These are phyloP conservation scores for Haplosporangium sp. DNA, from an alignment of 371 early-diverging fungal species.

Conservation along the genomic window DNA sequence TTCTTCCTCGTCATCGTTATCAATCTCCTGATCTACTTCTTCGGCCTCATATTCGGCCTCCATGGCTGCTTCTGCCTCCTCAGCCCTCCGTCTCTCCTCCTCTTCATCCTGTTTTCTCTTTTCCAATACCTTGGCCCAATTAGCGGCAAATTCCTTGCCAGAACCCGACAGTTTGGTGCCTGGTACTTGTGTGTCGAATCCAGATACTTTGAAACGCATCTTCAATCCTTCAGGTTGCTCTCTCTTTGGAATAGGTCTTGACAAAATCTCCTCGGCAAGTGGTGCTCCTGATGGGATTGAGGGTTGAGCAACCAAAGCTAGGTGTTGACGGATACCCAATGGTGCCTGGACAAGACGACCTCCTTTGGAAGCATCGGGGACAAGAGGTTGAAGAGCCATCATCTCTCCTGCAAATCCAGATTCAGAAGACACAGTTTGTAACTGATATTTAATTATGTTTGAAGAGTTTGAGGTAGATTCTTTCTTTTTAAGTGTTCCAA, in stretches of 20 bases:
- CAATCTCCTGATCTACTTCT: background rate
- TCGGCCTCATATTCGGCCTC: slow-evolving; percentile 19
- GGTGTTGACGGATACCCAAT: slow-evolving; percentile 29
- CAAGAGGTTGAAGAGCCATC: slow-evolving; percentile 33
- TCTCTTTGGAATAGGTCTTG: slow-evolving; percentile 38
- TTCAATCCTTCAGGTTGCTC: slow-evolving; percentile 48
- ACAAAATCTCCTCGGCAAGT: slow-evolving; percentile 45
- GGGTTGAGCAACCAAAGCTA: slow-evolving; percentile 37
- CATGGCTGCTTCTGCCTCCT: slow-evolving; percentile 15
- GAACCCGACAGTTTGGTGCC: slow-evolving; percentile 38
- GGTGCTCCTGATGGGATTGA: slow-evolving; percentile 42
- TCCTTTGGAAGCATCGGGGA: slow-evolving; percentile 35
- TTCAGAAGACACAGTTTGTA: slow-evolving; percentile 40
- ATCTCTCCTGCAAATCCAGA: slow-evolving; percentile 51
- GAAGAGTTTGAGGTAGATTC: slow-evolving; percentile 21
- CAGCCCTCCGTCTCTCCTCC: slow-evolving; percentile 23
- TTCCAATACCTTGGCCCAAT: slow-evolving; percentile 36
- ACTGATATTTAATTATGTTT: slow-evolving; percentile 43
- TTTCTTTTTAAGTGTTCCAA: slow-evolving; percentile 51
- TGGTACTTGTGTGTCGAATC: slow-evolving; percentile 40
- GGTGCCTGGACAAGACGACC: slow-evolving; percentile 50
- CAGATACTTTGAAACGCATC: slow-evolving; percentile 44
- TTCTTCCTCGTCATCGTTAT: slow-evolving; percentile 1
- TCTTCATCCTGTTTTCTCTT: slow-evolving; percentile 27
- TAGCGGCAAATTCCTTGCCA: slow-evolving; percentile 46